Evolutionary conservation across 208 protist genomes (phyloP).

Genomic region (Crithidia acanthocephali): DNA sequence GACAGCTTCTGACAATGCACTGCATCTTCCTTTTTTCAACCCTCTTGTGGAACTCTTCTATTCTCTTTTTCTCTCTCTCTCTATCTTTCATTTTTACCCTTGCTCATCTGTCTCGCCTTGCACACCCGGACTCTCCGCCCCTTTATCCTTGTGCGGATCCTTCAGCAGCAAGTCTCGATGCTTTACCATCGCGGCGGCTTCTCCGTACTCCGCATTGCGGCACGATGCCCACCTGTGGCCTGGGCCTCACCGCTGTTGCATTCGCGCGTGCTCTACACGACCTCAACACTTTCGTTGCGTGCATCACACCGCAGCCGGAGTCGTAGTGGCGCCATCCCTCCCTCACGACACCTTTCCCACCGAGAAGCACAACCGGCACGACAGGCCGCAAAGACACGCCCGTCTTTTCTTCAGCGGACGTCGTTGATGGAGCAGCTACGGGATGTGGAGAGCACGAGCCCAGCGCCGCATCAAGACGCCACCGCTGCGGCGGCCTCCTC

Average conservation of each 20-base stretch:
- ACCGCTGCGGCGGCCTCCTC: neutral
- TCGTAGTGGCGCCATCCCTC: neutral
- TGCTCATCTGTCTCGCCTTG: too few species aligned
- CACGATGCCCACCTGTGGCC: neutral
- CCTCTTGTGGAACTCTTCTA: too few species aligned
- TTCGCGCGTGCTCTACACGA: neutral
- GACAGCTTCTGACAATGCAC: too few species aligned
- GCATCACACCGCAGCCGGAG: conserved; percentile 3
- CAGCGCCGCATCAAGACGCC: too few species aligned
- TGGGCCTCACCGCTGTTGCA: neutral
- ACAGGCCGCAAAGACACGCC: neutral
- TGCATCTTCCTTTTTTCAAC: too few species aligned
- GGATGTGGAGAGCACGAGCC: neutral
- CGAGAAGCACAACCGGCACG: neutral
- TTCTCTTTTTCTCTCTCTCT: too few species aligned
- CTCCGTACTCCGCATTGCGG: too few species aligned
- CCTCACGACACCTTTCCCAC: neutral
- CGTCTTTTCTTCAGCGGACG: neutral
- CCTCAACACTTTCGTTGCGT: neutral
- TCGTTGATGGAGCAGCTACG: conserved; percentile 27
- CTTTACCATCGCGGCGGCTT: neutral
- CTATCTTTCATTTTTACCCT: too few species aligned
- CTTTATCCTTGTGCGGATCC: neutral
- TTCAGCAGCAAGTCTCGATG: neutral
- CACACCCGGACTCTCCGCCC: too few species aligned